Conservation (phyloP, 2,329 filamentous ascomycete species). For the Diaporthe vexans region DNA sequence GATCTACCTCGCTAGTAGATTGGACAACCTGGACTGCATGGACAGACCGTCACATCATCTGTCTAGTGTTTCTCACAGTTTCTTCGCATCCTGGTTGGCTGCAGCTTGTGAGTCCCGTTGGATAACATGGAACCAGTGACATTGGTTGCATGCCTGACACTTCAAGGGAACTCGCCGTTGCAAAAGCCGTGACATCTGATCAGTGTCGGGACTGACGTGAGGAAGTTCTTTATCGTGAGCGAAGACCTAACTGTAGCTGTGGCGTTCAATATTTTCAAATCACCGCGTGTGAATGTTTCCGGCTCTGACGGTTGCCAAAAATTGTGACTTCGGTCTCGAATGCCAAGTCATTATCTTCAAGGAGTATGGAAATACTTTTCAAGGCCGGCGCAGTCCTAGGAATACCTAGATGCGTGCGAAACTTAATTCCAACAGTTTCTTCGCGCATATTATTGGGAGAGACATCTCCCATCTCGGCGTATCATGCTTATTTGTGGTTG, state of each 20-base stretch:
- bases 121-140: not conserved
- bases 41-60: not conserved
- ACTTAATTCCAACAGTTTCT: no score
- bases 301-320: not conserved
- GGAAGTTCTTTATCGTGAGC: no score
- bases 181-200: not conserved
- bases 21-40: not conserved
- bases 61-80: not conserved
- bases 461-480: no score
- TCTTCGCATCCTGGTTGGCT: not conserved
- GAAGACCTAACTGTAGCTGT: not conserved
- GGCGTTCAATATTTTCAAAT: not conserved
- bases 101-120: not conserved
- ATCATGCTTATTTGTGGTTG: no score
- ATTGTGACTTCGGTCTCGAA: not conserved
- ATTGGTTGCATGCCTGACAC: not conserved
- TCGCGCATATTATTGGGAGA: no score
- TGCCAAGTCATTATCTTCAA: not conserved
- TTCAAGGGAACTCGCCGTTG: not conserved
- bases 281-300: not conserved
- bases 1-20: not conserved
- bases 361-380: not conserved
- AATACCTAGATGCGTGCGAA: not conserved
- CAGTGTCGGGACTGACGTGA: not conserved
- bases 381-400: no score